Base-by-base conservation (phyloP, 495 filamentous ascomycete species). In the Penicillium mononematosum region DNA sequence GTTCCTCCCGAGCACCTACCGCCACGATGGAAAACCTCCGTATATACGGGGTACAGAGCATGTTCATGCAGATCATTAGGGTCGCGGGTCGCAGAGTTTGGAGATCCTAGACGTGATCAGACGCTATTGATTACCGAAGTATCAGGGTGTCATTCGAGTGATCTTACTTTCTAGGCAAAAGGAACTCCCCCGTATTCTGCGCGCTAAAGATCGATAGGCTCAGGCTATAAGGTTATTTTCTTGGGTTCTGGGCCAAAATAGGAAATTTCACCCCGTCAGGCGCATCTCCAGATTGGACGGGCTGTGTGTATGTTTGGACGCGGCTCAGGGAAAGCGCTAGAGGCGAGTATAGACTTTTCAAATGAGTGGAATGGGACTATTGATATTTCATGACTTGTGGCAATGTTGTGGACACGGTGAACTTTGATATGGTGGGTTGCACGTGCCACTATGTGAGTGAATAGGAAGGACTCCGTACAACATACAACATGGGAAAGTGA, bases 1-100 rank as follows among this genome's bases (percentile, higher is more conserved):
- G 34, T 29, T 38, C 32, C 11, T 29, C 27, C 2, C 1, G 27
- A 29, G 7, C 7, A 14, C 17, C 14, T 41, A 51, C 48, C 34
- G 48, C 20, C 22, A 8, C 22, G 31, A 41, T 51, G 34, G 48
- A 19, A 41, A 51, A 51, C 25, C 48, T 51, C 34, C 48, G 34
- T 50, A 24, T 4, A n/a, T 22, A 19, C 4, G 31, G n/a, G 22
- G 22, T 45, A 22, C 10, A 24, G 16, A 22, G 34, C 14, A 14
- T 7, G 34, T 38, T 24, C n/a, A 27, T 8, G 45, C 17, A 48
- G 45, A 48, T 48, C 45, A 48, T 9, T 1, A 9, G 10, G 17
- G 1, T 46, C 5, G 12, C 27, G n/a, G 45, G 47, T 8, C 29
- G 45, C 16, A 12, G 22, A 41, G 6, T 7, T 20, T 16, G 19